Conservation (phyloP, 768 basidiomycete genomes). For the Paxillus rubicundulus region DNA sequence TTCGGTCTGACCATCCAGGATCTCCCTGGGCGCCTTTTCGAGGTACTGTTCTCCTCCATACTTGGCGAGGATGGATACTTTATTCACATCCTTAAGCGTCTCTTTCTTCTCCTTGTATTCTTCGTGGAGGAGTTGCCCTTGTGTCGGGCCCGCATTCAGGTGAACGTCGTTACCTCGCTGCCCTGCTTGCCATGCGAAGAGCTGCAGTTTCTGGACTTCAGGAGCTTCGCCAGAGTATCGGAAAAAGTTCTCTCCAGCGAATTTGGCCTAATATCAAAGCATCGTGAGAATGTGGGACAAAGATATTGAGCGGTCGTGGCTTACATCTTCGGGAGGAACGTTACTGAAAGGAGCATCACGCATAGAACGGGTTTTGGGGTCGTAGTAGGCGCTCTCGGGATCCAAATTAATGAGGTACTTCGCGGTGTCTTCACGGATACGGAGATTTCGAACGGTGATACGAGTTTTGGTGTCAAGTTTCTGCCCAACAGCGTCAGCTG, state of each 20-base stretch:
- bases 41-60: constrained; percentile 96
- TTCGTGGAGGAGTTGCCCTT: constrained; percentile 86
- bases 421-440: constrained; percentile 98
- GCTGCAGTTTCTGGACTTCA: constrained; percentile 86
- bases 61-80: constrained; percentile 85
- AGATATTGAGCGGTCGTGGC: constrained; percentile 25
- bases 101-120: constrained; percentile 94
- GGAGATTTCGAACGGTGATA: constrained; percentile 95
- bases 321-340: constrained; percentile 82
- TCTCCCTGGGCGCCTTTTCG: constrained; percentile 84
- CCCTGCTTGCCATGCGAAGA: constrained; percentile 97
- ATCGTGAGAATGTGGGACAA: constrained; percentile 1
- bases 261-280: constrained; percentile 56
- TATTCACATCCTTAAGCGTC: constrained; percentile 80
- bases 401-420: constrained; percentile 98
- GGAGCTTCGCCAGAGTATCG: constrained; percentile 91
- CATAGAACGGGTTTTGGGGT: constrained; percentile 99
- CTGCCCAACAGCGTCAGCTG: constrained; percentile 96
- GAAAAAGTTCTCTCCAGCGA: constrained; percentile 96
- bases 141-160: constrained; percentile 93
- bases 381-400: constrained; percentile 94
- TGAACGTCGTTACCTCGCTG: constrained; percentile 94
- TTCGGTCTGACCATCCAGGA: constrained; percentile 94
- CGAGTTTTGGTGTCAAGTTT: constrained; percentile 98
- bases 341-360: constrained; percentile 87